Conservation (phyloP, 2,329 filamentous ascomycete species). For the Aspergillus fischeri region DNA sequence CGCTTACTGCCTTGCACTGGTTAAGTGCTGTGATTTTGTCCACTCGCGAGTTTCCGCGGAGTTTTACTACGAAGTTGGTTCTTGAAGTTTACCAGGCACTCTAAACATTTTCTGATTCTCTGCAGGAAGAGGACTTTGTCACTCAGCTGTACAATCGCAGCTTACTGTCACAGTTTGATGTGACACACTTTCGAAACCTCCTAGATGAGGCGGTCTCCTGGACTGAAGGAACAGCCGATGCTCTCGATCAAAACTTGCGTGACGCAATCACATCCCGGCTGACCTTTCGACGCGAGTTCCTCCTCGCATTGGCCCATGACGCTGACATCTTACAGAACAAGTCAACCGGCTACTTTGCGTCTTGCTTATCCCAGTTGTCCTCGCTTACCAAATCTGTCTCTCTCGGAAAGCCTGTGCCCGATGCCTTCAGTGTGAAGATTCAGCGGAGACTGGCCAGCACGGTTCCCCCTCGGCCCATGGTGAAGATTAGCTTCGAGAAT, state of each 20-base stretch:
- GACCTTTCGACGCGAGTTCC: slow-evolving; percentile 55
- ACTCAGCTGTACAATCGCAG: slow-evolving; percentile 83
- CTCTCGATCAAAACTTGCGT: slow-evolving; percentile 35
- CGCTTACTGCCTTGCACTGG: slow-evolving; percentile 78
- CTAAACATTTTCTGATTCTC: slow-evolving; percentile 11
- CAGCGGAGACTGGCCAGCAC: slow-evolving; percentile 91
- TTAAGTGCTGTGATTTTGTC: slow-evolving; percentile 78
- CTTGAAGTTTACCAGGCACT: neutral
- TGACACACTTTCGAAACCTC: slow-evolving; percentile 52
- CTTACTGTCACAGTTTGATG: slow-evolving; percentile 63
- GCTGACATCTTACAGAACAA: slow-evolving; percentile 27
- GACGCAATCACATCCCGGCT: slow-evolving; percentile 63
- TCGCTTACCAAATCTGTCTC: slow-evolving; percentile 57
- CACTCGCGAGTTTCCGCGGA: slow-evolving; percentile 74
- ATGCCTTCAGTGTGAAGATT: slow-evolving; percentile 85
- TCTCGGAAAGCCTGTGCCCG: slow-evolving; percentile 62
- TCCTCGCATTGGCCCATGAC: slow-evolving; percentile 39
- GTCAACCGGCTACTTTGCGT: slow-evolving; percentile 24
- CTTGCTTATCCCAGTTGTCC: slow-evolving; percentile 45
- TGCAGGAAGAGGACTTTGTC: slow-evolving; percentile 90
- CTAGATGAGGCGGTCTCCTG: slow-evolving; percentile 54
- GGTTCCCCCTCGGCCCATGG: slow-evolving; percentile 86
- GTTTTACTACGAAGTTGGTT: slow-evolving; percentile 78
- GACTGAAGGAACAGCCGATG: slow-evolving; percentile 37
- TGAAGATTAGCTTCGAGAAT: slow-evolving; percentile 68